Evolutionary conservation across 225 moss, liverwort and hornwort genomes (phyloP).

Genomic region (Antitrichia curtipendula): DNA sequence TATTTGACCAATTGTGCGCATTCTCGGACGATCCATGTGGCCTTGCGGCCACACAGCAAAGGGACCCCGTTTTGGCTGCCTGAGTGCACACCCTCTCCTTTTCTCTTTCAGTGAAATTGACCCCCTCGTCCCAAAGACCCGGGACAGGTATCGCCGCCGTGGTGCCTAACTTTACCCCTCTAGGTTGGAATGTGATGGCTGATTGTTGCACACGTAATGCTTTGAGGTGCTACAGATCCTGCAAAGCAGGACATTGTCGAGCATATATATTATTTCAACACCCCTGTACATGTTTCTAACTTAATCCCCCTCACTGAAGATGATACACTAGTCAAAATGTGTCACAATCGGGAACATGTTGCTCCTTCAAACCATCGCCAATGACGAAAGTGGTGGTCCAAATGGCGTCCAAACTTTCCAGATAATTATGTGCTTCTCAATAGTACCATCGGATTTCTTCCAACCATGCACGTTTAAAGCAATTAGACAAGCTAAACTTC

Average conservation of each 20-base stretch:
- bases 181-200: constrained; percentile 6
- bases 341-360: background rate
- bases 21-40: constrained; percentile 61
- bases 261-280: background rate
- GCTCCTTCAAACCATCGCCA: background rate
- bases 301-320: background rate
- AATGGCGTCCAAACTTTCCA: background rate
- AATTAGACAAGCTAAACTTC: background rate
- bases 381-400: background rate
- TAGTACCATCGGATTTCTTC: background rate
- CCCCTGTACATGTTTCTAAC: background rate
- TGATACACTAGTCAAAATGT: background rate
- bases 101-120: constrained; percentile 14
- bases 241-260: background rate
- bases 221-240: background rate
- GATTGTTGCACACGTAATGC: background rate
- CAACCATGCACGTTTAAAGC: background rate
- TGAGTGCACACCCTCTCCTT: constrained; percentile 25
- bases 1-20: constrained; percentile 50
- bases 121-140: constrained; percentile 24
- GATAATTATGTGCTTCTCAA: background rate
- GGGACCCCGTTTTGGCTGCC: constrained; percentile 79
- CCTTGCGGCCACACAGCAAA: constrained; percentile 91
- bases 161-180: constrained; percentile 25
- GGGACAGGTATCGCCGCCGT: constrained; percentile 33